These are phyloP conservation scores for Aristolochia contorta DNA, from an alignment of 164 flowering plant genomes.

Conservation along the genomic window DNA sequence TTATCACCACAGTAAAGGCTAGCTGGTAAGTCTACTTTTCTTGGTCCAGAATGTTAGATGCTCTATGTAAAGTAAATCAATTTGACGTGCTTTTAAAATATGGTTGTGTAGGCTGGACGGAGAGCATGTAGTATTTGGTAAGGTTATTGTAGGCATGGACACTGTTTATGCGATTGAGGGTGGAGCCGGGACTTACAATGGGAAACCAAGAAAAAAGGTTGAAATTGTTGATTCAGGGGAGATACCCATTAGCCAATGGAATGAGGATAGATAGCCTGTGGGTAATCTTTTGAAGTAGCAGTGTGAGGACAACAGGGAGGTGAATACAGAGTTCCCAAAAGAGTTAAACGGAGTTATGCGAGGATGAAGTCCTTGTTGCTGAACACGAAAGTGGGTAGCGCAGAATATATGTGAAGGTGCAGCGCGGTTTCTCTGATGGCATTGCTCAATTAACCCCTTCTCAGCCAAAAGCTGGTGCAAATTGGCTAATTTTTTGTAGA, in stretches of 20 bases:
- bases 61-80: no score
- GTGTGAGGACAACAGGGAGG: not conserved
- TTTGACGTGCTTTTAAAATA: not conserved
- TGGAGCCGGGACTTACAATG: slow-evolving; percentile 94
- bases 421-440: no score
- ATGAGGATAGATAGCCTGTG: slow-evolving; percentile 44
- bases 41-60: not conserved
- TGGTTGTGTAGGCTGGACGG: slow-evolving; percentile 64
- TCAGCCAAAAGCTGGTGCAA: no score
- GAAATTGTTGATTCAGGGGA: slow-evolving; percentile 80
- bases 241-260: slow-evolving; percentile 79
- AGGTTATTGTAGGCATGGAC: slow-evolving; percentile 97
- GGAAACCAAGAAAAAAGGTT: slow-evolving; percentile 98
- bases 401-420: no score
- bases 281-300: not conserved
- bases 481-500: no score
- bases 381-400: no score
- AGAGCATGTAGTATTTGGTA: slow-evolving; percentile 93
- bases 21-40: slow-evolving; percentile 56
- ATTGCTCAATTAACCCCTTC: no score
- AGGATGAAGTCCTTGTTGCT: no score
- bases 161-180: slow-evolving; percentile 89
- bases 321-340: not conserved
- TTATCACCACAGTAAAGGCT: slow-evolving; percentile 89
- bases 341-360: no score